phyloP scores from a whole-genome alignment of 1,139 yeast species.

The Debaryomyces nepalensis region DNA sequence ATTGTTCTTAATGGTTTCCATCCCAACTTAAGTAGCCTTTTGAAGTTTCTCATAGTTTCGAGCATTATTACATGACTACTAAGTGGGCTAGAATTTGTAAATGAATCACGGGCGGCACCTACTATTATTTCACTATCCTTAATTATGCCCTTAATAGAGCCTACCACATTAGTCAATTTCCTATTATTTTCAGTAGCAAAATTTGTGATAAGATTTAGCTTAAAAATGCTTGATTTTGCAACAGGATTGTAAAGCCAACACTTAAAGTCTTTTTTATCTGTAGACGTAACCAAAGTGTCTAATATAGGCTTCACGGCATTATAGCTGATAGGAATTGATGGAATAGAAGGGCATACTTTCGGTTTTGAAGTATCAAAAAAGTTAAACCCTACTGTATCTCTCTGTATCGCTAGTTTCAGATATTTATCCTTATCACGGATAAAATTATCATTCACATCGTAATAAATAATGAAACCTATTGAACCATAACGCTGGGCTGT shows the following conservation, averaged over 20 bases:
- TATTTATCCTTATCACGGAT: slow-evolving; percentile 17
- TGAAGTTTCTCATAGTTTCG: slow-evolving; percentile 46
- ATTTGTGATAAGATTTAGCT: slow-evolving; percentile 25
- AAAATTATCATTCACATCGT: slow-evolving; percentile 20
- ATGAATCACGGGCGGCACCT: slow-evolving; percentile 49
- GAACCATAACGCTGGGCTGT: slow-evolving; percentile 37
- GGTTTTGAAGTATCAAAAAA: slow-evolving; percentile 4
- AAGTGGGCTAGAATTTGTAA: slow-evolving; percentile 42
- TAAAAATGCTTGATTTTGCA: slow-evolving; percentile 17
- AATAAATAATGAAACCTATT: slow-evolving; percentile 34
- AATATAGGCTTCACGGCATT: slow-evolving; percentile 38
- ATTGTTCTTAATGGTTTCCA: slow-evolving; percentile 52
- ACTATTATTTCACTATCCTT: slow-evolving; percentile 48
- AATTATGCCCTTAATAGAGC: slow-evolving; percentile 42
- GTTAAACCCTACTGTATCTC: slow-evolving; percentile 25
- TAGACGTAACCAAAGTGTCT: slow-evolving; percentile 25
- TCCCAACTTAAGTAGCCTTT: slow-evolving; percentile 37
- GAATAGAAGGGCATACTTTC: slow-evolving; percentile 25
- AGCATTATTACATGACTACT: slow-evolving; percentile 48
- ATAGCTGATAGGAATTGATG: slow-evolving; percentile 44
- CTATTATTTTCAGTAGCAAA: slow-evolving; percentile 23
- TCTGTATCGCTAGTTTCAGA: slow-evolving; percentile 24
- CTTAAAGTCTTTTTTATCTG: slow-evolving; percentile 19
- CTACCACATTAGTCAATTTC: slow-evolving; percentile 40
- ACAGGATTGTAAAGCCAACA: slow-evolving; percentile 36